Conservation (phyloP, 2,329 filamentous ascomycete species). For the Botrytis cinerea region DNA sequence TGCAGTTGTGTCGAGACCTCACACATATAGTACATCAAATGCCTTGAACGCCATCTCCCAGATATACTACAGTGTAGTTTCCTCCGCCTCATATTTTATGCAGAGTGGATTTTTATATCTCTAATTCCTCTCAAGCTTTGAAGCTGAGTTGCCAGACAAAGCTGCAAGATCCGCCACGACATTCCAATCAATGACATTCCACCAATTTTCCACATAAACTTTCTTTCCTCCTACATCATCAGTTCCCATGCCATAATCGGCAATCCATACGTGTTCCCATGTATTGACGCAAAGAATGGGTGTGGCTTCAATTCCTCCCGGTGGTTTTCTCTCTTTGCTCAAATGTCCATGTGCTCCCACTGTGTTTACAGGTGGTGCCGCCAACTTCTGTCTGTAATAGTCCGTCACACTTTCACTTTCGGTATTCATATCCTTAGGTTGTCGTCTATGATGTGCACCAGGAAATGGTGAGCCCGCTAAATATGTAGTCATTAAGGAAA, state of each 20-base stretch:
- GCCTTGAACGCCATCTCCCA: slow-evolving; percentile 27
- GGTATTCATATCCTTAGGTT: slow-evolving; percentile 70
- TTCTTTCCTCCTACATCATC: slow-evolving; percentile 71
- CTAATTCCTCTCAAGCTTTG: slow-evolving; percentile 11
- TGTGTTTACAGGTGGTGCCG: slow-evolving; percentile 39
- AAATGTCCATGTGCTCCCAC: slow-evolving; percentile 40
- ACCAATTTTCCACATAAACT: slow-evolving; percentile 78
- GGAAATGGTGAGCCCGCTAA: slow-evolving; percentile 87
- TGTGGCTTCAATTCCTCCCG: slow-evolving; percentile 67
- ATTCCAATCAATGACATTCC: slow-evolving; percentile 84
- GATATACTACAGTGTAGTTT: slow-evolving; percentile 23
- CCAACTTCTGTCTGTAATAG: slow-evolving; percentile 45
- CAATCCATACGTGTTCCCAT: slow-evolving; percentile 92
- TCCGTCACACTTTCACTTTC: slow-evolving; percentile 44
- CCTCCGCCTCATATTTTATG: slow-evolving; percentile 3
- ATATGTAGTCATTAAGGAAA: slow-evolving; percentile 83
- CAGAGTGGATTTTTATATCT: background rate
- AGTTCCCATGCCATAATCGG: slow-evolving; percentile 67
- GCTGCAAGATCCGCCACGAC: slow-evolving; percentile 54
- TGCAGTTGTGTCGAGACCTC: slow-evolving; percentile 22
- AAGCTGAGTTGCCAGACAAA: background rate
- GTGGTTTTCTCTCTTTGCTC: slow-evolving; percentile 46
- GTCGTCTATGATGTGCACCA: slow-evolving; percentile 74
- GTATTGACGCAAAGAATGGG: slow-evolving; percentile 91
- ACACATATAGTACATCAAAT: slow-evolving; percentile 25